These are phyloP conservation scores for Neofusicoccum parvum DNA, from an alignment of 2,329 filamentous ascomycete genomes.

Conservation along the genomic window DNA sequence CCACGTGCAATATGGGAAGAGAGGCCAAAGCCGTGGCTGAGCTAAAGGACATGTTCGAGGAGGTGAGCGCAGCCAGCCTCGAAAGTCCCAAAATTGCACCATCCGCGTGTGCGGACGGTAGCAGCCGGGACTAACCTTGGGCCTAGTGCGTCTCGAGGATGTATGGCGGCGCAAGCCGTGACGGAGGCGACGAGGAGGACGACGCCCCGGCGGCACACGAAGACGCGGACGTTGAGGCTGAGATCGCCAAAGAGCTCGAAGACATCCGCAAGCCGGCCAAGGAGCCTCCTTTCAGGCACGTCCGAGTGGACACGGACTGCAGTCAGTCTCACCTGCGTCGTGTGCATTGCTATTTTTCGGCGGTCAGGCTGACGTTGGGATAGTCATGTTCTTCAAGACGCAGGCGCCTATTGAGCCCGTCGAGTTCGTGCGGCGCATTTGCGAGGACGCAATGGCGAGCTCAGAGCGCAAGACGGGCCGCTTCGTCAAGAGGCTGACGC, in stretches of 20 bases:
- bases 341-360: constrained; percentile 12
- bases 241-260: constrained; percentile 72
- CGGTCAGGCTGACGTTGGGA: constrained; percentile 29
- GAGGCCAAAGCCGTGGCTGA: constrained; percentile 71
- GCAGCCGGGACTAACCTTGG: not conserved
- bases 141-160: constrained; percentile 67
- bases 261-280: constrained; percentile 57
- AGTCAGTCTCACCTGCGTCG: constrained; percentile 39
- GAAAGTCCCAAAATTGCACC: not conserved
- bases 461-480: constrained; percentile 57
- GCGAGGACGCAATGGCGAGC: constrained; percentile 56
- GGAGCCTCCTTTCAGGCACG: constrained; percentile 54
- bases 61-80: constrained; percentile 51
- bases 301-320: constrained; percentile 59
- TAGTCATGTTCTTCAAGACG: constrained; percentile 62
- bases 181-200: constrained; percentile 41
- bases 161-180: constrained; percentile 44
- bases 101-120: not conserved
- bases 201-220: constrained; percentile 31
- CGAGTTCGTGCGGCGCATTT: constrained; percentile 60
- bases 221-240: constrained; percentile 67
- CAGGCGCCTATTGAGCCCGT: constrained; percentile 61
- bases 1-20: constrained; percentile 72
- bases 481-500: constrained; percentile 63
- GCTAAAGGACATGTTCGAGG: constrained; percentile 65